Percentiles rank a stretch among this genome's conserved stretches.
Conservation (phyloP, 1,284 basidiomycete genomes). For the Tilletiaria anomala region DNA sequence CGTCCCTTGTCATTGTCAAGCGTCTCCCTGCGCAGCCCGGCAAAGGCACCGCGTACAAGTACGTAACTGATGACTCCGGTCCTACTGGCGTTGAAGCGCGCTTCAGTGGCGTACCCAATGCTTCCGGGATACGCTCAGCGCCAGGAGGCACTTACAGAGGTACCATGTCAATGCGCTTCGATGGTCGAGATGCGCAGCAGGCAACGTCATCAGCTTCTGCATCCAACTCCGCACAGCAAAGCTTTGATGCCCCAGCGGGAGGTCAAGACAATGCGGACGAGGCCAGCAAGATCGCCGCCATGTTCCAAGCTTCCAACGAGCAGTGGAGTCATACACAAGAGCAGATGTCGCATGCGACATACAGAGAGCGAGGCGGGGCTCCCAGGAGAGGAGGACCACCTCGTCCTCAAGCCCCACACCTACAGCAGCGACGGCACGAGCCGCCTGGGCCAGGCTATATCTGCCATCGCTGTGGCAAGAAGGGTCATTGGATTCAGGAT, state of each 20-base stretch:
- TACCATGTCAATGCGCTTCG: slow-evolving; percentile 72
- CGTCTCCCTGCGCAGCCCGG: slow-evolving; percentile 74
- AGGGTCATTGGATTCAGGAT: slow-evolving; percentile 94
- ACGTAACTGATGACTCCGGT: slow-evolving; percentile 49
- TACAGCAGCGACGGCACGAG: slow-evolving; percentile 2
- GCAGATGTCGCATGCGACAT: slow-evolving; percentile 53
- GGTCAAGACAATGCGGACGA: slow-evolving; percentile 14
- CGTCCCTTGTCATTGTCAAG: slow-evolving; percentile 82
- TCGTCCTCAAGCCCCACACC: slow-evolving; percentile 3
- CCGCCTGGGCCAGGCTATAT: slow-evolving; percentile 61
- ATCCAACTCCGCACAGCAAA: background rate
- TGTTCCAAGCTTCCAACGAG: slow-evolving; percentile 78
- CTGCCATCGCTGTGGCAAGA: slow-evolving; percentile 96
- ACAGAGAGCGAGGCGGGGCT: slow-evolving; percentile 25
- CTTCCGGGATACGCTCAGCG: too few species aligned
- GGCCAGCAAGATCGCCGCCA: slow-evolving; percentile 57
- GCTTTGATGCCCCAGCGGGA: background rate
- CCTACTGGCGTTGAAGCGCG: background rate
- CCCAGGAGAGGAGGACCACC: slow-evolving; percentile 13
- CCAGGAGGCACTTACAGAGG: slow-evolving; percentile 2
- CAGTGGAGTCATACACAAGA: slow-evolving; percentile 94
- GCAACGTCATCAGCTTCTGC: slow-evolving; percentile 4
- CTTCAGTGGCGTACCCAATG: too few species aligned
- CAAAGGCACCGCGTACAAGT: slow-evolving; percentile 80
- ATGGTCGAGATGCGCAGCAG: slow-evolving; percentile 52